Conservation (phyloP, 768 basidiomycete species). For the Botryobasidium botryosum region DNA sequence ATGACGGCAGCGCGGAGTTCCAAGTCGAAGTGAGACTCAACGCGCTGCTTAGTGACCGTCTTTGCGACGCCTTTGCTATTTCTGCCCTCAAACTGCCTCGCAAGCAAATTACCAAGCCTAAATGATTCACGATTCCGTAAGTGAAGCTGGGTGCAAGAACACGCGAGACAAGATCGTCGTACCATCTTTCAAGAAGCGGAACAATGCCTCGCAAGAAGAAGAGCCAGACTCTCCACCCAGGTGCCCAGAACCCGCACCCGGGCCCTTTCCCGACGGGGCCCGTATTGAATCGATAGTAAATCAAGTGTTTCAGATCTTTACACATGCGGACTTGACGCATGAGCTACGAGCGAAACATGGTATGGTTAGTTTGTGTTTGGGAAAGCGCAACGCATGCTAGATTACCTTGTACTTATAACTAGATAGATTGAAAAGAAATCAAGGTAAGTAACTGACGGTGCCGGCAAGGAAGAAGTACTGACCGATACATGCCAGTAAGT, state of each 20-base stretch:
- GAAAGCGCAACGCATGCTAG: not conserved
- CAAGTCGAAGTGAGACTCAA: conserved; percentile 96
- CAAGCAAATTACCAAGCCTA: conserved; percentile 86
- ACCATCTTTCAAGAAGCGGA: conserved; percentile 92
- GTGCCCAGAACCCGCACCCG: conserved; percentile 98
- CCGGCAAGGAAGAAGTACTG: conserved; percentile 5
- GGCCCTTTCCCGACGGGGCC: conserved; percentile 99
- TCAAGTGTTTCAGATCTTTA: conserved; percentile 95
- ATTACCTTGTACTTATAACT: conserved; percentile 86
- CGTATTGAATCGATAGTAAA: conserved; percentile 98
- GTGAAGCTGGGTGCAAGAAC: conserved; percentile 1
- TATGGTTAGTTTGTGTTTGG: not conserved
- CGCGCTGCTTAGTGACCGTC: conserved; percentile 97
- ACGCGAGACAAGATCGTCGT: conserved; percentile 11
- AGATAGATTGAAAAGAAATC: not conserved
- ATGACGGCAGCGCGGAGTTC: conserved; percentile 96
- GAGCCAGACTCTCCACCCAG: conserved; percentile 98
- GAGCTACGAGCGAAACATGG: conserved; percentile 29
- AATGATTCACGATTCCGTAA: not conserved
- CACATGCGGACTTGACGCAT: conserved; percentile 99
- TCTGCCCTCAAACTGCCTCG: conserved; percentile 95
- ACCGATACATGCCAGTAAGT: conserved; percentile 94
- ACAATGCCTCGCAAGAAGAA: conserved; percentile 99
- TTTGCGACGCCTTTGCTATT: conserved; percentile 95
- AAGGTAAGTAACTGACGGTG: not conserved